Percentiles rank a stretch among this genome's conserved stretches.
These are phyloP conservation scores for Guyanaporus albipodus DNA, from an alignment of 768 basidiomycete species.

Conservation along the genomic window DNA sequence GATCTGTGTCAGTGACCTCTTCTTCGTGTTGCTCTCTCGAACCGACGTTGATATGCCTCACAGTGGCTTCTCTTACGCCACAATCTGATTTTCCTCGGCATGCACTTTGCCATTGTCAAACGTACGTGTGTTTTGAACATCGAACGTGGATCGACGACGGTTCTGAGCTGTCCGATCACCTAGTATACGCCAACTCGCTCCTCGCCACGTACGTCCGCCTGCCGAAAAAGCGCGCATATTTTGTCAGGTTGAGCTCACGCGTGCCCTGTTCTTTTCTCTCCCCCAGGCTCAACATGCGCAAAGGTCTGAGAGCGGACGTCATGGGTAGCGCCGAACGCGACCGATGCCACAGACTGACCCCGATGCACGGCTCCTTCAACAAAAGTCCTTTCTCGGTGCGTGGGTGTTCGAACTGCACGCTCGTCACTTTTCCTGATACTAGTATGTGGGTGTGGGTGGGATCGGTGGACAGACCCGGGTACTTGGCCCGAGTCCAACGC, in stretches of 20 bases:
- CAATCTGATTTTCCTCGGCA: conserved; percentile 33
- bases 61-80: conserved; percentile 34
- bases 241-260: background rate
- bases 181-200: conserved; percentile 33
- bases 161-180: too few relatives aligned
- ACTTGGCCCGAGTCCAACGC: conserved; percentile 15
- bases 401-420: too few relatives aligned
- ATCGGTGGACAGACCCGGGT: conserved; percentile 20
- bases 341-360: conserved; percentile 1
- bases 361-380: conserved; percentile 10
- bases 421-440: too few relatives aligned
- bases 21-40: background rate
- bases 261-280: too few relatives aligned
- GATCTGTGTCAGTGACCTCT: conserved; percentile 26
- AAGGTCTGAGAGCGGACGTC: conserved; percentile 25
- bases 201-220: conserved; percentile 29
- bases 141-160: too few relatives aligned
- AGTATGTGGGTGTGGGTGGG: too few relatives aligned
- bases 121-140: too few relatives aligned
- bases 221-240: background rate
- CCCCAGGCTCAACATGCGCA: conserved; percentile 29
- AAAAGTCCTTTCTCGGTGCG: conserved; percentile 23
- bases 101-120: conserved; percentile 34
- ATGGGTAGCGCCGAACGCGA: conserved; percentile 30
- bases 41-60: background rate